Conservation (phyloP, 495 filamentous ascomycete genomes). For the Penicillium steckii region DNA sequence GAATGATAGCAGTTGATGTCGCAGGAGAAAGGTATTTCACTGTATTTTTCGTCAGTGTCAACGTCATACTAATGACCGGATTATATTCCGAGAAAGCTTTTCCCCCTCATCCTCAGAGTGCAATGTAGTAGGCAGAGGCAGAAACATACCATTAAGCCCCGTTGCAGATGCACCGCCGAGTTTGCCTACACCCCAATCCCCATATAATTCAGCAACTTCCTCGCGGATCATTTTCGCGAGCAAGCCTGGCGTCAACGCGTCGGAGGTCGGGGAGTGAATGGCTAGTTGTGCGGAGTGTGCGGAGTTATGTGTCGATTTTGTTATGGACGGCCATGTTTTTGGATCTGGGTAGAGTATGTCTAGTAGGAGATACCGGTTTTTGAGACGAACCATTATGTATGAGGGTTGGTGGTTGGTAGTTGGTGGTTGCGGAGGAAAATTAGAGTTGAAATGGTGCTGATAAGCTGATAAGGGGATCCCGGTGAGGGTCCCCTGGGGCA, state of each 20-base stretch:
- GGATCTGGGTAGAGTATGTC: constrained; percentile 82
- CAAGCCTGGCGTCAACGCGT: constrained; percentile 58
- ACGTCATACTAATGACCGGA: too few relatives aligned
- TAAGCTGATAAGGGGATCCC: constrained; percentile 16
- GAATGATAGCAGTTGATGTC: constrained; percentile 91
- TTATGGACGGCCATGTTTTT: constrained; percentile 27
- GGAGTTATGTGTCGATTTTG: constrained; percentile 2
- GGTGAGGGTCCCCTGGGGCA: not conserved
- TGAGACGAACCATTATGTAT: constrained; percentile 82
- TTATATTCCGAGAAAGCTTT: too few relatives aligned
- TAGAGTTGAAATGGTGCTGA: not conserved
- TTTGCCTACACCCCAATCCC: constrained; percentile 82
- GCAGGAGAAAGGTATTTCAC: constrained; percentile 91
- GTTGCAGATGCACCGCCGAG: constrained; percentile 52
- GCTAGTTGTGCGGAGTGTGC: constrained; percentile 46
- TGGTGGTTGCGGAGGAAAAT: not conserved
- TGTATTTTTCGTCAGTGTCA: too few relatives aligned
- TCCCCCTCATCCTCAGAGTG: too few relatives aligned
- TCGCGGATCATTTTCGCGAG: constrained; percentile 67
- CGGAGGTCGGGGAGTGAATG: constrained; percentile 74
- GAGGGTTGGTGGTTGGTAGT: not conserved
- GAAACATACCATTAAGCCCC: constrained; percentile 59
- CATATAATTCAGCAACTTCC: constrained; percentile 70
- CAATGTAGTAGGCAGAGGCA: not conserved
- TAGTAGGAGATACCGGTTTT: constrained; percentile 90